Conservation (phyloP, 495 filamentous ascomycete genomes). For the Opeltia flavorubescens region DNA sequence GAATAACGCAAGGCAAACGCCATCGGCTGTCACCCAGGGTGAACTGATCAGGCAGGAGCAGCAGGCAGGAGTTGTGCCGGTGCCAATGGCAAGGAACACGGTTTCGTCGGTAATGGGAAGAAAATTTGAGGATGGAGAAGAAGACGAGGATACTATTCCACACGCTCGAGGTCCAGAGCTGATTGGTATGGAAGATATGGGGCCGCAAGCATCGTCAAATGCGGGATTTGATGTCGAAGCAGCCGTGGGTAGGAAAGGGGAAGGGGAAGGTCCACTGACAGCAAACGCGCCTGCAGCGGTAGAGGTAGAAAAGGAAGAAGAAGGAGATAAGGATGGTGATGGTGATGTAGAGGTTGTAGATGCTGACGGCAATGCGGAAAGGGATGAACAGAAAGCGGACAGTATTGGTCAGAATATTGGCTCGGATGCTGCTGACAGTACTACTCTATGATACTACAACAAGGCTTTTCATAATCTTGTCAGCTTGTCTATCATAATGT, state of each 20-base stretch:
- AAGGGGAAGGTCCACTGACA: slow-evolving; percentile 9
- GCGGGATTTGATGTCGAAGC: slow-evolving; percentile 12
- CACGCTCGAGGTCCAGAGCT: slow-evolving; percentile 71
- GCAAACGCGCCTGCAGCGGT: slow-evolving; percentile 5
- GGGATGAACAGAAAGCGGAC: background rate
- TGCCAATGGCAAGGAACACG: slow-evolving; percentile 14
- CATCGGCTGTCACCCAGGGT: slow-evolving; percentile 54
- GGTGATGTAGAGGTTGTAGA: background rate
- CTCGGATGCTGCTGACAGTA: background rate
- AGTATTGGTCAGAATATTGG: slow-evolving; percentile 1
- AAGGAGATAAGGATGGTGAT: slow-evolving; percentile 1
- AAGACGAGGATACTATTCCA: slow-evolving; percentile 42
- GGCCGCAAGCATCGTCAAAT: slow-evolving; percentile 45
- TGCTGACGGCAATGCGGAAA: slow-evolving; percentile 1
- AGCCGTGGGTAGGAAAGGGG: slow-evolving; percentile 9
- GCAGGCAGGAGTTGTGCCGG: slow-evolving; percentile 44
- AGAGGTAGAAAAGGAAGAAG: background rate
- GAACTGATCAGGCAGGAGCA: slow-evolving; percentile 70
- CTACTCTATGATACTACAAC: background rate
- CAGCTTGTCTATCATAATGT: too few relatives aligned
- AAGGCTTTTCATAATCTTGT: too few relatives aligned
- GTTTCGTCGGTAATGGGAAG: slow-evolving; percentile 5
- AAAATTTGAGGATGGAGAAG: slow-evolving; percentile 9
- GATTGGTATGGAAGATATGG: slow-evolving; percentile 77
- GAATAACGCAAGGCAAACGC: slow-evolving; percentile 16